These are phyloP conservation scores for Fusarium verticillioides DNA, from an alignment of 2,329 filamentous ascomycete species.

Conservation along the genomic window DNA sequence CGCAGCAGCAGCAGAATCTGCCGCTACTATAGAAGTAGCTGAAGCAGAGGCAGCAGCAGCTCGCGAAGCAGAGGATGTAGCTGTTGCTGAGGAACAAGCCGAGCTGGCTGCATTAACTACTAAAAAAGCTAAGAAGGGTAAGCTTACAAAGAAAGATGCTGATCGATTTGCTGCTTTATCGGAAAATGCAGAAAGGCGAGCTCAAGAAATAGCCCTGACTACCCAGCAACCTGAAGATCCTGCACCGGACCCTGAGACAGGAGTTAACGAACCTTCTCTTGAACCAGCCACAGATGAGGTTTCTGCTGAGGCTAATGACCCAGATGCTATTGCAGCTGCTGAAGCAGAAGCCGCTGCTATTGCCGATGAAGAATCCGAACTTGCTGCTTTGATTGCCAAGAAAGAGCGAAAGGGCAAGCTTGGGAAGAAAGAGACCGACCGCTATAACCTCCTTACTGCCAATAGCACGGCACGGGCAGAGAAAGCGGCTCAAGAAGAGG, in stretches of 20 bases:
- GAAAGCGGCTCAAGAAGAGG: conserved; percentile 33
- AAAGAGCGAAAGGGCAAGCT: conserved; percentile 57
- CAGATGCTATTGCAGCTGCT: conserved; percentile 3
- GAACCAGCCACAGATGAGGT: conserved; percentile 13
- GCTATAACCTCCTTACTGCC: conserved; percentile 51
- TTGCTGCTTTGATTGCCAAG: conserved; percentile 56
- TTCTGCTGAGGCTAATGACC: conserved; percentile 9
- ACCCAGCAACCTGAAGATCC: conserved; percentile 40
- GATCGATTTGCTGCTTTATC: conserved; percentile 31
- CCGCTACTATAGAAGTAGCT: neutral
- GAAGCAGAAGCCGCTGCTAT: conserved; percentile 18
- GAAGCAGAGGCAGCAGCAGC: conserved; percentile 26
- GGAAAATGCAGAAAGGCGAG: conserved; percentile 25
- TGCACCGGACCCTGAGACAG: conserved; percentile 4
- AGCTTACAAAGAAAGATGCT: conserved; percentile 26
- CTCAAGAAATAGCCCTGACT: conserved; percentile 32
- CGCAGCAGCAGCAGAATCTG: conserved; percentile 13
- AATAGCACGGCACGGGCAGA: conserved; percentile 46
- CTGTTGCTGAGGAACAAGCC: conserved; percentile 31
- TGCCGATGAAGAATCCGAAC: conserved; percentile 50
- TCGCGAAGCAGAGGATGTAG: conserved; percentile 24
- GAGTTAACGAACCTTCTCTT: conserved; percentile 21
- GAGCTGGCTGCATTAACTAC: conserved; percentile 21
- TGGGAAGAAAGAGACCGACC: conserved; percentile 58
- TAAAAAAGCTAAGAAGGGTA: conserved; percentile 36